These are phyloP conservation scores for Phytopythium kandeliae DNA, from an alignment of 352 stramenopile genomes.

Conservation along the genomic window DNA sequence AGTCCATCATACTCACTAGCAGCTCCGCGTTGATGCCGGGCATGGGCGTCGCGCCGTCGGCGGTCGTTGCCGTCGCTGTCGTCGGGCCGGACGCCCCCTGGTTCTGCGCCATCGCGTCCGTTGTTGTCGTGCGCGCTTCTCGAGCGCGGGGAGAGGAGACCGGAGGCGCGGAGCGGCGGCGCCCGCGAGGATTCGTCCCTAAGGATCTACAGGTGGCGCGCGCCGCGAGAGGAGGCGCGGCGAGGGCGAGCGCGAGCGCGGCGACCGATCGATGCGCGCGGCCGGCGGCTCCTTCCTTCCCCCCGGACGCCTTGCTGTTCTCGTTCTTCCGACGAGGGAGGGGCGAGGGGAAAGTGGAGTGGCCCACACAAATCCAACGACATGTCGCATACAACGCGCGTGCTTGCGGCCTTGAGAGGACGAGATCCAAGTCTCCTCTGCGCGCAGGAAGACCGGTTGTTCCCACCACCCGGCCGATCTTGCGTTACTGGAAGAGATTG, in stretches of 20 bases:
- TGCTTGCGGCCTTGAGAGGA: no score
- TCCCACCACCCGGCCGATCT: no score
- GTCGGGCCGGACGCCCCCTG: not conserved
- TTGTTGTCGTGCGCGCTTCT: not conserved
- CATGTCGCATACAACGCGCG: constrained; percentile 5
- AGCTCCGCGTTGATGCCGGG: constrained; percentile 63
- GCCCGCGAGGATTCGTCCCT: no score
- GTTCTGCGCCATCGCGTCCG: constrained; percentile 20
- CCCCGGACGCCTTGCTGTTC: not conserved
- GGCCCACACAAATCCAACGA: not conserved
- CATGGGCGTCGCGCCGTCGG: constrained; percentile 5
- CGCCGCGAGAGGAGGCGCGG: no score
- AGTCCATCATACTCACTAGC: constrained; percentile 84
- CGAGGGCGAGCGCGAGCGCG: no score
- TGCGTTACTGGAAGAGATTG: no score
- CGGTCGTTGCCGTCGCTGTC: constrained; percentile 1
- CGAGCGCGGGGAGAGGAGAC: not conserved
- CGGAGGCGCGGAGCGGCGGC: no score
- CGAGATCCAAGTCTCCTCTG: no score
- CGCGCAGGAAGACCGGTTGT: no score
- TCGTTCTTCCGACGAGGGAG: not conserved
- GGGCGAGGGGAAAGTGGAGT: not conserved
- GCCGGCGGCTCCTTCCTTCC: no score
- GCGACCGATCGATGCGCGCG: no score
- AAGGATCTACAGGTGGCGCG: no score